These are phyloP conservation scores for Thermothelomyces thermophilus DNA, from an alignment of 2,329 filamentous ascomycete species.

Conservation along the genomic window DNA sequence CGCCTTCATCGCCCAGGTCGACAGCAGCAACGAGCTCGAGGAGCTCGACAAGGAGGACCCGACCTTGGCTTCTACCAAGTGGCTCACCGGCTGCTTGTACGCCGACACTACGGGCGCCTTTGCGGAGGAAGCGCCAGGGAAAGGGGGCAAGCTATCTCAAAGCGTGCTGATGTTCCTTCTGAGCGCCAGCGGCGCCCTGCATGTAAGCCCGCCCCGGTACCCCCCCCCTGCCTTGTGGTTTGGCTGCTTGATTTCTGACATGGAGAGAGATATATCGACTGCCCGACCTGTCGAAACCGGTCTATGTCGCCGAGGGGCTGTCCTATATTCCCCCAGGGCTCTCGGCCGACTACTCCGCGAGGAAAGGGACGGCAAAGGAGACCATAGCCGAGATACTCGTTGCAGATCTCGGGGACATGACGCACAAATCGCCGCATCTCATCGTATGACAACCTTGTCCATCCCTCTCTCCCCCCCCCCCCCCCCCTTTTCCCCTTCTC, in stretches of 20 bases:
- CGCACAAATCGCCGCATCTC: conserved; percentile 66
- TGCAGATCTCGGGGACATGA: conserved; percentile 74
- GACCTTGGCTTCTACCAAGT: conserved; percentile 55
- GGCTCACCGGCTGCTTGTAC: conserved; percentile 80
- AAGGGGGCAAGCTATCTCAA: conserved; percentile 34
- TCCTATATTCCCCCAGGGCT: conserved; percentile 71
- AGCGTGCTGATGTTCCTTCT: conserved; percentile 71
- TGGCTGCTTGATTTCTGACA: too few relatives aligned
- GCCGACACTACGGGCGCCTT: conserved; percentile 56
- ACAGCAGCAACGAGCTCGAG: conserved; percentile 76
- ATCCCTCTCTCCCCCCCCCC: neutral
- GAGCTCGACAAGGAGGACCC: conserved; percentile 63
- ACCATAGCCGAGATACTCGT: conserved; percentile 72
- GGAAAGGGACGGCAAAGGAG: conserved; percentile 66
- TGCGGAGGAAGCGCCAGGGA: conserved; percentile 35
- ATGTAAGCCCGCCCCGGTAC: conserved; percentile 47
- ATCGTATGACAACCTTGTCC: conserved; percentile 71
- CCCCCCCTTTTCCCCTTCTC: neutral
- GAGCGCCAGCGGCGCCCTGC: conserved; percentile 64
- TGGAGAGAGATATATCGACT: conserved; percentile 64
- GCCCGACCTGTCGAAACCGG: conserved; percentile 61
- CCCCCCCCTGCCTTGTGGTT: too few relatives aligned
- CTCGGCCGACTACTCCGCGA: conserved; percentile 61
- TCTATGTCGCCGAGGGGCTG: conserved; percentile 71
- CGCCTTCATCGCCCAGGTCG: conserved; percentile 70